Evolutionary conservation across 2,329 filamentous ascomycete species (phyloP), one percentile per base, ranked within the genome.

Genomic region (Ophiosphaerella narmari): DNA sequence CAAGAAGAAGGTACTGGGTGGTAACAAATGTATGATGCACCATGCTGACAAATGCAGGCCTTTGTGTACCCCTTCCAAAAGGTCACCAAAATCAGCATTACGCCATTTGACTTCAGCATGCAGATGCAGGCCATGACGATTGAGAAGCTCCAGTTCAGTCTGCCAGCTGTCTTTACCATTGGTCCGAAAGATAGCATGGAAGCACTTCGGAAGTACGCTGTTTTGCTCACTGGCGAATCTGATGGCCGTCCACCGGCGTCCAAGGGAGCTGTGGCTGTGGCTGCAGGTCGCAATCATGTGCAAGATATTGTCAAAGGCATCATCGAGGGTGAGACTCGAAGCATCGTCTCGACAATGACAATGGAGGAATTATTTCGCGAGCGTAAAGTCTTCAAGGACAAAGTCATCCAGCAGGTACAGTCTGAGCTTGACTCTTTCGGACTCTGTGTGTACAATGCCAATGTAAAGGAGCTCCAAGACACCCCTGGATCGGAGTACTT

Each of bases 321-420:
- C 71, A 94, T 95, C 61, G 90, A 95, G 72, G 91, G 91, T 54
- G 91, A 95, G 73, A 92, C 89, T 1, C 83, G 91, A 50, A 88
- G 90, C 5, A 85, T 95, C 45, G 89, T 95, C 36, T 90, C 86
- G 0, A 87, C 85, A 61, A 93, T 95, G 89, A 92, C 89, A n/a
- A 93, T 94, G 88, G 90, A 93, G 69, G 90, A 94, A 73, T 89
- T 95, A 51, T 92, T 92, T 73, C 87, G 86, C 52, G 86, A 90
- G 73, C 80, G 89, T 31, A 86, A 89, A 60, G 78, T 88, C 37
- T 91, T 91, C 78, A 90, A 93, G 77, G 82, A 81, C 59, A 86
- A 88, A 59, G 80, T 83, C 59, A 76, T 78, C 45, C 67, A 75
- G 44, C 74, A 90, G 69, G 90, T 93, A 49, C 88, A 92, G 68